phyloP scores from a whole-genome alignment of 2,329 filamentous ascomycete species.

The Ophiostoma piceae region DNA sequence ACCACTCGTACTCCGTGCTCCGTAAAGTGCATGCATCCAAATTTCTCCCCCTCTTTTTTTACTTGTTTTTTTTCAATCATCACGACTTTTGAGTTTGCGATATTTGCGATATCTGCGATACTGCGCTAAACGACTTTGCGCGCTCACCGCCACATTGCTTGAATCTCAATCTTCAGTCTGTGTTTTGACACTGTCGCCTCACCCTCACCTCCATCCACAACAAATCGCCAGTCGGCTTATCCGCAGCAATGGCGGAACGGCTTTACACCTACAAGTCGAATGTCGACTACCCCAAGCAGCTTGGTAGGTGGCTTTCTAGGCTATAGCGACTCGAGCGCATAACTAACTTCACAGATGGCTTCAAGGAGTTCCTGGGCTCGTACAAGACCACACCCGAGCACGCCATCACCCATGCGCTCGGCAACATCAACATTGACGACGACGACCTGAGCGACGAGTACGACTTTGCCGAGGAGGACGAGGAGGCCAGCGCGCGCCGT shows the following conservation, averaged over 20 bases:
- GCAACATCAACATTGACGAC: slow-evolving; percentile 79
- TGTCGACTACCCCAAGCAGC: slow-evolving; percentile 83
- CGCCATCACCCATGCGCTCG: slow-evolving; percentile 73
- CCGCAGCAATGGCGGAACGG: slow-evolving; percentile 58
- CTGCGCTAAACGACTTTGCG: not conserved
- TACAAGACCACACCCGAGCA: slow-evolving; percentile 77
- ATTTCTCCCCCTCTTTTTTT: slow-evolving; percentile 18
- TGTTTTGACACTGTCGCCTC: slow-evolving; percentile 10
- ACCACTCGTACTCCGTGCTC: not conserved
- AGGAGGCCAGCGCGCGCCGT: slow-evolving; percentile 51
- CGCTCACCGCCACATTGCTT: slow-evolving; percentile 12
- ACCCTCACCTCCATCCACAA: slow-evolving; percentile 13
- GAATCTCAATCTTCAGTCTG: not conserved
- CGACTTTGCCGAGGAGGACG: slow-evolving; percentile 83
- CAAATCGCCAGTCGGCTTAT: slow-evolving; percentile 14
- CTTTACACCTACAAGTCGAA: slow-evolving; percentile 72
- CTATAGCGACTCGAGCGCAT: not conserved
- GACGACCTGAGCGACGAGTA: slow-evolving; percentile 85
- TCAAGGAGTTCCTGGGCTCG: slow-evolving; percentile 78
- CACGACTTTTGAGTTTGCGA: slow-evolving; percentile 17
- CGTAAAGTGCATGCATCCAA: slow-evolving; percentile 18
- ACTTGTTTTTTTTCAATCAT: slow-evolving; percentile 15
- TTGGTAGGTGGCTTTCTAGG: slow-evolving; percentile 52
- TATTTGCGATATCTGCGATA: not conserved
- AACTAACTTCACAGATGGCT: slow-evolving; percentile 52